Conservation (phyloP, 345 rosid genomes). For the Fremontodendron californicum region DNA sequence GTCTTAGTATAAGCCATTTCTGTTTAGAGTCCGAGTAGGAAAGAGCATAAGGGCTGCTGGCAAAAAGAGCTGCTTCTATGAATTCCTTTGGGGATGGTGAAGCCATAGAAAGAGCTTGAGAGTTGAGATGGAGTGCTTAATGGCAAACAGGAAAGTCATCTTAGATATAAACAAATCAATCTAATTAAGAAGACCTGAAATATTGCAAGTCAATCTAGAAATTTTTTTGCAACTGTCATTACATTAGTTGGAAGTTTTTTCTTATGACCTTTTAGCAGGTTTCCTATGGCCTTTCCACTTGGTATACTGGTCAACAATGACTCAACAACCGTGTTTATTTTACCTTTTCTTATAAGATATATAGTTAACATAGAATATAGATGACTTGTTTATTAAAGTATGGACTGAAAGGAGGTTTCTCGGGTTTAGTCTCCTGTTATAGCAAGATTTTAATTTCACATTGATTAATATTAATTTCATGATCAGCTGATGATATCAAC, state of each 20-base stretch:
- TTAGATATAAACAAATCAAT: background rate
- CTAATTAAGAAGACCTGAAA: background rate
- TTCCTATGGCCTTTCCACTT: background rate
- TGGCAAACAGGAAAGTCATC: background rate
- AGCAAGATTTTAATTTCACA: background rate
- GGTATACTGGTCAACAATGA: background rate
- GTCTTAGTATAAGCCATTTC: conserved; percentile 54
- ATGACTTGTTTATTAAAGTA: background rate
- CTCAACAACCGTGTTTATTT: background rate
- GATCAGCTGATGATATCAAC: background rate
- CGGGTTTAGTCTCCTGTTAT: too few species aligned
- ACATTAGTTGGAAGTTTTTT: background rate
- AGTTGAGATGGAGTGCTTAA: background rate
- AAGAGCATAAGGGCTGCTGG: conserved; percentile 35
- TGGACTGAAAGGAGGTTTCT: too few species aligned
- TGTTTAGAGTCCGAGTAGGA: conserved; percentile 64
- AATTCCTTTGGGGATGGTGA: conserved; percentile 35
- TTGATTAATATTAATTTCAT: background rate
- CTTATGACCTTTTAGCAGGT: background rate
- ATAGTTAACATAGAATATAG: background rate
- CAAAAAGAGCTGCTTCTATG: conserved; percentile 58
- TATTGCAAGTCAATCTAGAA: background rate
- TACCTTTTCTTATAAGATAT: background rate
- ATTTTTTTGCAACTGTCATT: background rate
- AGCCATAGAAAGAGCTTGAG: conserved; percentile 31